These are phyloP conservation scores for Fusarium heterosporum DNA, from an alignment of 2,329 filamentous ascomycete genomes.

Conservation along the genomic window DNA sequence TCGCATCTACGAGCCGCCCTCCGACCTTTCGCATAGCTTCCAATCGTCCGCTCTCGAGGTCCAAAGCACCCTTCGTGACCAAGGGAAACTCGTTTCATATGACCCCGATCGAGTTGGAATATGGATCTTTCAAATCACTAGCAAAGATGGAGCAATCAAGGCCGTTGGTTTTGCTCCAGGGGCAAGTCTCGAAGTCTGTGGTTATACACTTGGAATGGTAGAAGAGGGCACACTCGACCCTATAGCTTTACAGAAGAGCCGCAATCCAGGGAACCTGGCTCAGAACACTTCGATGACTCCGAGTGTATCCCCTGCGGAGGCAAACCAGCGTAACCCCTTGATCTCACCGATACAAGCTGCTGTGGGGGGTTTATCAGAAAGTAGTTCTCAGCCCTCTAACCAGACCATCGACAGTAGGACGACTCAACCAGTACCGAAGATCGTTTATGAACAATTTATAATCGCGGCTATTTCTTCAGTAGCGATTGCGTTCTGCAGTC, in stretches of 20 bases:
- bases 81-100: constrained; percentile 66
- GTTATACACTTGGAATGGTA: constrained; percentile 57
- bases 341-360: constrained; percentile 35
- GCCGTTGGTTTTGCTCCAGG: constrained; percentile 49
- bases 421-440: constrained; percentile 51
- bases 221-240: constrained; percentile 66
- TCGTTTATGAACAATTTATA: constrained; percentile 66
- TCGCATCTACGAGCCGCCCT: constrained; percentile 65
- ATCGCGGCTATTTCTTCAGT: constrained; percentile 64
- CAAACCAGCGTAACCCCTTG: constrained; percentile 45
- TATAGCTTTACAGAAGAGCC: constrained; percentile 59
- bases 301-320: constrained; percentile 55
- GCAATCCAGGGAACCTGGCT: constrained; percentile 54
- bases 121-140: constrained; percentile 66
- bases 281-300: constrained; percentile 61
- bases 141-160: constrained; percentile 54
- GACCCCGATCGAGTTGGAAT: constrained; percentile 63
- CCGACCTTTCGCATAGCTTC: constrained; percentile 58
- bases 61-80: constrained; percentile 62
- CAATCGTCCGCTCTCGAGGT: constrained; percentile 62
- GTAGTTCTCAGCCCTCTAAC: constrained; percentile 46
- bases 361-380: constrained; percentile 39
- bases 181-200: constrained; percentile 58
- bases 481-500: constrained; percentile 61
- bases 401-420: constrained; percentile 46